Evolutionary conservation across 2,329 filamentous ascomycete genomes (phyloP), one percentile per base, ranked within the genome.

Genomic region (Didymella segeticola): DNA sequence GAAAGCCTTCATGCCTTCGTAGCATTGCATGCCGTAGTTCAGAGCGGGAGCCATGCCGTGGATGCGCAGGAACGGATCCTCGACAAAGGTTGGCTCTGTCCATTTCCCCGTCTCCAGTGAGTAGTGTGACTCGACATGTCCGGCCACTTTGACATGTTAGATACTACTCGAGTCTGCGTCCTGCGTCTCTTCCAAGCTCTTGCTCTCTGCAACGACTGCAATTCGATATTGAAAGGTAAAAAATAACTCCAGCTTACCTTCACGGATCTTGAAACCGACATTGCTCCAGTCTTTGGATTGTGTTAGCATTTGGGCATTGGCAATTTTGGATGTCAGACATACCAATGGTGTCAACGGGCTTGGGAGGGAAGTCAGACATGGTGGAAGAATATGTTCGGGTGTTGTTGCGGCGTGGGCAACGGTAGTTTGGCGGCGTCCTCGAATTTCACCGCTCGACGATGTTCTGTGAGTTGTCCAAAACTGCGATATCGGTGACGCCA

Each of bases 1-100:
- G 83, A 97, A 97, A 49, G 93, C 93, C 78, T 98, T 98, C 74
- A 98, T 86, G n/a, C 95, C 95, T 75, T 99, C 95, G 81, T 96
- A 99, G 68, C 91, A 93, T 79, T 98, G 95, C 73, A 96, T 92
- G 53, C 93, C 71, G 76, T 99, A 99, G 83, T 99, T 99, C 62
- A 98, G 85, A 36, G 87, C 93, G 0, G 95, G 93, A 0, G 93
- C 88, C 90, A 99, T 95, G 75, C 93, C 95, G 77, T 98, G 93
- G 71, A 98, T 87, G 62, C 88, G 87, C 66, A 98, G 85, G 80
- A 84, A 93, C 6, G 93, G 93, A 67, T 93, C 90, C 56, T 85
- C 78, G 57, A 97, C 86, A 78, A 96, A 96, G 60, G 83, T 79
- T 22, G 91, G 91, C 12, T 86, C 75, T 0, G 88, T 85, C 93